Evolutionary conservation across 257 asterid species (phyloP).

Genomic region (Solanum rostratum): DNA sequence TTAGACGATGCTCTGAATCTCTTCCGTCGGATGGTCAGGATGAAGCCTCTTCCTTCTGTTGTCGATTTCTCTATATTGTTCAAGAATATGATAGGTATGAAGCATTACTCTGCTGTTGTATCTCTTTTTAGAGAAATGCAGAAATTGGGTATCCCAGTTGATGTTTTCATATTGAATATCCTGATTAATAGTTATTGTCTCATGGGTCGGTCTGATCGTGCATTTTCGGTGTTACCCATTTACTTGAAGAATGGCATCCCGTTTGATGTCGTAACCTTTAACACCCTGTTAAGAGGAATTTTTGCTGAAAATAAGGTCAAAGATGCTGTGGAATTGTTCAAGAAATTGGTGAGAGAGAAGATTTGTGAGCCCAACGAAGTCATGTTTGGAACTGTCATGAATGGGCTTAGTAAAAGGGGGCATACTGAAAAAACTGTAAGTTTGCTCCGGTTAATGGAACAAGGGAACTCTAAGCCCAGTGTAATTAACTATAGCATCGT

Average conservation of each 20-base stretch:
- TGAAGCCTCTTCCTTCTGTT: too few species aligned
- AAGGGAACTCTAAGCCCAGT: neutral
- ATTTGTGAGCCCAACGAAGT: conserved; percentile 6
- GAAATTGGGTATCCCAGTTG: too few species aligned
- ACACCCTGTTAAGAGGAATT: conserved; percentile 5
- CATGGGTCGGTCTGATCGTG: neutral
- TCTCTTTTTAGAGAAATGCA: too few species aligned
- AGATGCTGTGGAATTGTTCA: conserved; percentile 8
- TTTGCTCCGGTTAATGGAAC: neutral
- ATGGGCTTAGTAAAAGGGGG: conserved; percentile 23
- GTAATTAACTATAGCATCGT: neutral
- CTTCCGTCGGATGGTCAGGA: too few species aligned
- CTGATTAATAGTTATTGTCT: too few species aligned
- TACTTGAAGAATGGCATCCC: conserved; percentile 7
- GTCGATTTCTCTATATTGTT: too few species aligned
- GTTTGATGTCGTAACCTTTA: neutral
- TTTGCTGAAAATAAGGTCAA: conserved; percentile 1
- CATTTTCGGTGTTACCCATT: neutral
- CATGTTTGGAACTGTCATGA: neutral
- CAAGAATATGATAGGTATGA: too few species aligned
- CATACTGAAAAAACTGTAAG: neutral
- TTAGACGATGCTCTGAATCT: too few species aligned
- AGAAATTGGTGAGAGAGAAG: conserved; percentile 8
- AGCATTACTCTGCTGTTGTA: too few species aligned
- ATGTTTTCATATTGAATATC: too few species aligned